These are phyloP conservation scores for Shiraia sp. DNA, from an alignment of 2,329 filamentous ascomycete species.

Conservation along the genomic window DNA sequence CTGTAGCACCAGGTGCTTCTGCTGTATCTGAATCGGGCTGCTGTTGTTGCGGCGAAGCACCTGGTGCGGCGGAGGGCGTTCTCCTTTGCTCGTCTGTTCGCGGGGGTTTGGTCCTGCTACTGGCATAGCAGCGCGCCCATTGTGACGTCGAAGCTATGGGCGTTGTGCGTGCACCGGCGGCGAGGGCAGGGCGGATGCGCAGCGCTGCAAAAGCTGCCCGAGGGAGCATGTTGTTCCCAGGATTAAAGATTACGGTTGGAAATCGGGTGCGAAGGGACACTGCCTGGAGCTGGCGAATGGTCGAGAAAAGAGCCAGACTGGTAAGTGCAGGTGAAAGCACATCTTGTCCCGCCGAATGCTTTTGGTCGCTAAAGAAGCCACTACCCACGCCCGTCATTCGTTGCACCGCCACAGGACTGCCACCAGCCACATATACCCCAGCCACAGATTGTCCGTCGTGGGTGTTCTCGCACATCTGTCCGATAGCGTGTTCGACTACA, in stretches of 20 bases:
- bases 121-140: slow-evolving; percentile 32
- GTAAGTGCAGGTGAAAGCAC: too few relatives aligned
- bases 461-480: background rate
- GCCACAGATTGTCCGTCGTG: too few relatives aligned
- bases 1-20: slow-evolving; percentile 32
- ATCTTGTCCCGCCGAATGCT: too few relatives aligned
- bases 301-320: too few relatives aligned
- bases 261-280: slow-evolving; percentile 12
- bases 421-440: too few relatives aligned
- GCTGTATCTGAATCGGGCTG: slow-evolving; percentile 39
- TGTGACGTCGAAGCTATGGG: slow-evolving; percentile 33
- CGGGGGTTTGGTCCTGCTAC: slow-evolving; percentile 17
- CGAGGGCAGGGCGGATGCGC: slow-evolving; percentile 31
- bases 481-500: slow-evolving; percentile 11
- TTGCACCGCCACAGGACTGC: too few relatives aligned
- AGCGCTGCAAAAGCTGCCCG: slow-evolving; percentile 41
- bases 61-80: slow-evolving; percentile 25
- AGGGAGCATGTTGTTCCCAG: slow-evolving; percentile 34
- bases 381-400: too few relatives aligned
- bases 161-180: slow-evolving; percentile 26
- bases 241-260: slow-evolving; percentile 23
- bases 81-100: slow-evolving; percentile 33
- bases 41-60: slow-evolving; percentile 26
- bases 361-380: too few relatives aligned
- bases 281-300: too few relatives aligned